Conservation (phyloP, 2,329 filamentous ascomycete species). For the Hymenoscyphus repandus region DNA sequence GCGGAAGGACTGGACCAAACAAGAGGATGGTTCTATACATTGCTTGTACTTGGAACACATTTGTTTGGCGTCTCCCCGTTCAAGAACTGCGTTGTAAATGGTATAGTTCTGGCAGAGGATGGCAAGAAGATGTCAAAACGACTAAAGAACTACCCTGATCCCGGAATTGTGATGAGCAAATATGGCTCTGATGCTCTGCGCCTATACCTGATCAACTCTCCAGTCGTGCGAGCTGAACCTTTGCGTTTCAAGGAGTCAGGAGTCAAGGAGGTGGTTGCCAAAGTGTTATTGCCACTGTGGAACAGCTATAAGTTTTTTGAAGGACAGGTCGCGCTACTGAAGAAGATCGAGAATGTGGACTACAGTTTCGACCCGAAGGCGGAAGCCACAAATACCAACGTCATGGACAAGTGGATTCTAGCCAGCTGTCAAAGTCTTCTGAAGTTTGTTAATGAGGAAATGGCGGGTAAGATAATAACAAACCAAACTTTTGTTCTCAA, state of each 20-base stretch:
- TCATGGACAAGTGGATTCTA: constrained; percentile 95
- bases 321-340: constrained; percentile 76
- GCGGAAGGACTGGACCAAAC: constrained; percentile 92
- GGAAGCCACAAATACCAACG: constrained; percentile 74
- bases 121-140: constrained; percentile 99
- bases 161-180: constrained; percentile 72
- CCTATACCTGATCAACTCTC: constrained; percentile 95
- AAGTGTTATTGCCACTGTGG: constrained; percentile 86
- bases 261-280: constrained; percentile 91
- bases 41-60: constrained; percentile 82
- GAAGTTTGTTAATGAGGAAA: constrained; percentile 88
- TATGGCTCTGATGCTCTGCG: constrained; percentile 91
- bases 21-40: constrained; percentile 93
- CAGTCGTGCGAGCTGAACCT: constrained; percentile 86
- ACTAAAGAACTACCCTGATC: constrained; percentile 93
- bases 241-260: constrained; percentile 86
- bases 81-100: constrained; percentile 95
- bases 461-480: constrained; percentile 57
- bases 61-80: constrained; percentile 82
- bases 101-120: constrained; percentile 87
- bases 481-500: neutral
- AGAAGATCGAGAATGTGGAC: constrained; percentile 75
- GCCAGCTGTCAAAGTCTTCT: constrained; percentile 88
- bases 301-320: constrained; percentile 98
- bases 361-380: constrained; percentile 74